Evolutionary conservation across 345 rosid species (phyloP).

Genomic region (Citrus hindsii): DNA sequence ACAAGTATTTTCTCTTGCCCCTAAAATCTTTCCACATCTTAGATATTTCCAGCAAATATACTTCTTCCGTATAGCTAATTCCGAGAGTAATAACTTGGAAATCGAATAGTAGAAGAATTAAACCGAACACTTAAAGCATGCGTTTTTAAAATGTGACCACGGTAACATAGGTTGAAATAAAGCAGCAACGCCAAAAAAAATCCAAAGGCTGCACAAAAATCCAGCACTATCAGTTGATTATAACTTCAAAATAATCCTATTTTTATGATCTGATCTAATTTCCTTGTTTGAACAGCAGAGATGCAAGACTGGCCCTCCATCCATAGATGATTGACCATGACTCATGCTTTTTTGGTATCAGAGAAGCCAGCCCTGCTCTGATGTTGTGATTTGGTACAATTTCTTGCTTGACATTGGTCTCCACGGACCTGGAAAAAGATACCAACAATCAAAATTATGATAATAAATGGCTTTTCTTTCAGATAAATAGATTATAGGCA

Average conservation of each 20-base stretch:
- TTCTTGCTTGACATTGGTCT: slow-evolving; percentile 32
- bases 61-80: no score
- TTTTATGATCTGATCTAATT: slow-evolving; percentile 20
- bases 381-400: slow-evolving; percentile 28
- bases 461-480: not conserved
- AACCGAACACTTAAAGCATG: no score
- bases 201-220: not conserved
- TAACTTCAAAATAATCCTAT: not conserved
- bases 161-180: no score
- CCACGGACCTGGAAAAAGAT: slow-evolving; percentile 39
- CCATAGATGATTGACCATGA: slow-evolving; percentile 57
- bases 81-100: no score
- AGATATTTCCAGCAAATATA: no score
- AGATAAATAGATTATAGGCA: not conserved
- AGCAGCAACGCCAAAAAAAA: not conserved
- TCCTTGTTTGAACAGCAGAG: slow-evolving; percentile 64
- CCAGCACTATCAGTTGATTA: not conserved
- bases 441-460: slow-evolving; percentile 1
- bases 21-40: no score
- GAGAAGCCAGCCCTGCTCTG: slow-evolving; percentile 45
- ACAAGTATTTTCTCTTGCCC: no score
- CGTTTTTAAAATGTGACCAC: no score
- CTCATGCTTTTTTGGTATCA: slow-evolving; percentile 51
- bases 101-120: no score
- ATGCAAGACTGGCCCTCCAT: slow-evolving; percentile 67